Evolutionary conservation across 2,329 filamentous ascomycete genomes (phyloP), one percentile per base, ranked within the genome.

Genomic region (Uncinocarpus reesii): DNA sequence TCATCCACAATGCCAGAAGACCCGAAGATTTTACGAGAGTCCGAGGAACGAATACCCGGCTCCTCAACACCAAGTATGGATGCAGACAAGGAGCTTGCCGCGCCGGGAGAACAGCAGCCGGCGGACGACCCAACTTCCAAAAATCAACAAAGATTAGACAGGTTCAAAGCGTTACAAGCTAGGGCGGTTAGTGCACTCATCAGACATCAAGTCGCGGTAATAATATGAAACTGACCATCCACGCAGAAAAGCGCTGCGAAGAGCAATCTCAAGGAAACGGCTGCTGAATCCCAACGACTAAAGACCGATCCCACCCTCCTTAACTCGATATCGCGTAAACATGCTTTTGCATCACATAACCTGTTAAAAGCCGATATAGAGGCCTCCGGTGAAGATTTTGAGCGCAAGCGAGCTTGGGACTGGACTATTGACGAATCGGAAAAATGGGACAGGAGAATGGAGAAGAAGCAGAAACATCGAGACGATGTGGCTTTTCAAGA

Each of bases 381-480:
- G 64, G 86, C 86, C 15, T 73, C 76, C 0, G 88, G 88, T 28
- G 87, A 86, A 48, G 92, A 96, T 65, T 98, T 96, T 62, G 92
- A 98, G 74, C 85, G 92, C 56, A 95, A 96, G 70, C 82, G 92
- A 34, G 92, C 92, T 1, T 98, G 92, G 92, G 92, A 96, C 70
- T 98, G 92, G 86, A 98, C 92, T 0, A 73, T 90, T 5, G 92
- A 98, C 55, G 92, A 98, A 69, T 85, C 81, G 57, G 92, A 95
- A 70, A 80, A 78, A 56, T 98, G 92, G 92, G 92, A 98, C 66
- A 83, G 83, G 70, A 82, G 89, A 26, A 71, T 93, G 65, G 85
- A 83, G 60, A 94, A 94, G 75, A 93, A 88, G 71, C 79, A 80
- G 50, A 78, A 79, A 15, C 83, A 85, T 60, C 77, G 84, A 53